Percentiles rank a stretch among this genome's conserved stretches.
These are phyloP conservation scores for Ophiostoma triangulosporum DNA, from an alignment of 2,329 filamentous ascomycete genomes.

Conservation along the genomic window DNA sequence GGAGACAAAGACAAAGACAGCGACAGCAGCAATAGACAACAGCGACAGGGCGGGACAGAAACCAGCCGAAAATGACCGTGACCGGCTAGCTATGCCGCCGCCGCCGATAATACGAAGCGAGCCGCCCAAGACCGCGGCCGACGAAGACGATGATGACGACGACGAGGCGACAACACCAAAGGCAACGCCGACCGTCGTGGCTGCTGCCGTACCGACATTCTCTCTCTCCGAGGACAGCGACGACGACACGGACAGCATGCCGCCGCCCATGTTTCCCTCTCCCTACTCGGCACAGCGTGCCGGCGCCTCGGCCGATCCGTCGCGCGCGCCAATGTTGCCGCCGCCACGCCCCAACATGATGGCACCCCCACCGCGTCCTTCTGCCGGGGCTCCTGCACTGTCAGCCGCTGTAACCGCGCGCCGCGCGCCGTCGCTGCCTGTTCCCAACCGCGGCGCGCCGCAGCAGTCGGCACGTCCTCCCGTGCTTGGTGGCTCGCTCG, in stretches of 20 bases:
- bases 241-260: slow-evolving; percentile 16
- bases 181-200: slow-evolving; percentile 22
- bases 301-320: slow-evolving; percentile 14
- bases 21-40: no score
- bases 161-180: slow-evolving; percentile 38
- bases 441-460: slow-evolving; percentile 12
- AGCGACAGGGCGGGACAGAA: no score
- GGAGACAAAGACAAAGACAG: not conserved
- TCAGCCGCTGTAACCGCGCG: slow-evolving; percentile 7
- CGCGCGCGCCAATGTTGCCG: slow-evolving; percentile 5
- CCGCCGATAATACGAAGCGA: slow-evolving; percentile 6
- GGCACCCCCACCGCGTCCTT: slow-evolving; percentile 17
- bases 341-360: slow-evolving; percentile 14
- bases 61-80: no score
- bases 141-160: slow-evolving; percentile 16
- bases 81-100: slow-evolving; percentile 9
- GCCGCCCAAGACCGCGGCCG: not conserved
- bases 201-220: slow-evolving; percentile 29
- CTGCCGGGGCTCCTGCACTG: not conserved
- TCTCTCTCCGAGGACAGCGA: slow-evolving; percentile 24
- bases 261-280: slow-evolving; percentile 34
- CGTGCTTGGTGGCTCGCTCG: slow-evolving; percentile 13
- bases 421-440: slow-evolving; percentile 8
- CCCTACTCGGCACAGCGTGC: slow-evolving; percentile 39
- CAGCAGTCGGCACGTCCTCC: slow-evolving; percentile 10